Percentiles rank a stretch among this genome's conserved stretches.
Evolutionary conservation across 2,329 filamentous ascomycete genomes (phyloP).

Genomic region (Colletotrichum incanum): DNA sequence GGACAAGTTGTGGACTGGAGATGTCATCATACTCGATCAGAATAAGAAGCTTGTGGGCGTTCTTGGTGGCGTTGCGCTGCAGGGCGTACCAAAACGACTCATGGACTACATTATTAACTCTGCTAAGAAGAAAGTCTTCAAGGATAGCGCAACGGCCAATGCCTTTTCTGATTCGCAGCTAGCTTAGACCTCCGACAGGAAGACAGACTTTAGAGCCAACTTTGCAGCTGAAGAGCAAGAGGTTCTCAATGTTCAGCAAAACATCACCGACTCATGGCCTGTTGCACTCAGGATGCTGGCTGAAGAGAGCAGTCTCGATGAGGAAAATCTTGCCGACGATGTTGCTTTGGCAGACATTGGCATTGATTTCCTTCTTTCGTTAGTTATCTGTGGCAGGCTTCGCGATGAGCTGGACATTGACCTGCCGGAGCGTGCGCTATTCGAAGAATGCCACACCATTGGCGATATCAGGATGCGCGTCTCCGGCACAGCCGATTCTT

Average conservation of each 20-base stretch:
- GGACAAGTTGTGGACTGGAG: slow-evolving; percentile 65
- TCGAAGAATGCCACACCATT: slow-evolving; percentile 69
- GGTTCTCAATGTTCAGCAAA: slow-evolving; percentile 57
- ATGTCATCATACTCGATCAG: slow-evolving; percentile 70
- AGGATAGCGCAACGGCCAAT: slow-evolving; percentile 60
- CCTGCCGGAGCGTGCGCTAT: slow-evolving; percentile 63
- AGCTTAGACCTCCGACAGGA: neutral
- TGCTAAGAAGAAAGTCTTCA: slow-evolving; percentile 57
- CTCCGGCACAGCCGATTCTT: neutral
- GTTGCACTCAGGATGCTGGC: slow-evolving; percentile 68
- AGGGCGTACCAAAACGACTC: slow-evolving; percentile 75
- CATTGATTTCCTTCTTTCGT: slow-evolving; percentile 73
- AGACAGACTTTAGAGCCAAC: neutral
- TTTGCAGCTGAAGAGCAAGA: neutral
- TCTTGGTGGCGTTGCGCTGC: slow-evolving; percentile 73
- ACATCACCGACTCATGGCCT: slow-evolving; percentile 59
- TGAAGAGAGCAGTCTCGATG: slow-evolving; percentile 68
- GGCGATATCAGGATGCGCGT: slow-evolving; percentile 63
- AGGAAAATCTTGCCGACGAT: slow-evolving; percentile 69
- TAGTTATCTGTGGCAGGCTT: slow-evolving; percentile 70
- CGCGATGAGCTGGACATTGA: slow-evolving; percentile 72
- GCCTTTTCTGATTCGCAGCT: slow-evolving; percentile 54
- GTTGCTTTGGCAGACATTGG: slow-evolving; percentile 71
- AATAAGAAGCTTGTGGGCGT: slow-evolving; percentile 64
- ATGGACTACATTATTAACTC: slow-evolving; percentile 73